Percentiles rank a stretch among this genome's conserved stretches.
These are phyloP conservation scores for Botrytis squamosa DNA, from an alignment of 2,329 filamentous ascomycete genomes.

Conservation along the genomic window DNA sequence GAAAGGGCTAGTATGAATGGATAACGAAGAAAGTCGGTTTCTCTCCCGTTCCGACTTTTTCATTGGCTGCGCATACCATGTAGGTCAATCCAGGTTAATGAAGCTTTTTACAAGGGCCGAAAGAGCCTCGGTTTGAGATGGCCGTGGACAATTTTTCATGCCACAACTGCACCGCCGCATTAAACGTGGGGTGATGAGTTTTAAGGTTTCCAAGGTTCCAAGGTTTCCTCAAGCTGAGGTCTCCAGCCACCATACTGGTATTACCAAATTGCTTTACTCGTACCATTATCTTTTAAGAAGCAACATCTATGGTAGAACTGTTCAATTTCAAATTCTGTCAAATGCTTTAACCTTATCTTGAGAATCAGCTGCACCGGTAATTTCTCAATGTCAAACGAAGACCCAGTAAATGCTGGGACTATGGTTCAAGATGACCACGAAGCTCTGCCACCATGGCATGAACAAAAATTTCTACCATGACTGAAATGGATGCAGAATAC, in stretches of 20 bases:
- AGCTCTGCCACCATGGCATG: not conserved
- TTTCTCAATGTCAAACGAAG: not conserved
- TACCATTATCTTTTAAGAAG: not conserved
- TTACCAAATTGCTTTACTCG: not conserved
- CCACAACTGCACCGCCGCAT: not conserved
- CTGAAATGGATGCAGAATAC: not conserved
- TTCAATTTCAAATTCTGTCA: not conserved
- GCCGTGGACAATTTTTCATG: not conserved
- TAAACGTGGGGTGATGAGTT: not conserved
- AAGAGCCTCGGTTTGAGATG: not conserved
- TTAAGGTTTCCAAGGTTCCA: no score
- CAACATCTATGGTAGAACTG: not conserved
- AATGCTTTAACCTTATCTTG: not conserved
- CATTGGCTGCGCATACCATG: not conserved
- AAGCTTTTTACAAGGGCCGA: not conserved
- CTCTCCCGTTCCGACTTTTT: not conserved
- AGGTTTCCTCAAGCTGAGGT: not conserved
- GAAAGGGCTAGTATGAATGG: not conserved
- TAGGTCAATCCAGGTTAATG: not conserved
- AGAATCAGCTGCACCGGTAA: not conserved
- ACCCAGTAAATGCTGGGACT: not conserved
- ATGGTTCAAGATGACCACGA: not conserved
- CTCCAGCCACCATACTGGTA: not conserved
- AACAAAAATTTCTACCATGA: not conserved
- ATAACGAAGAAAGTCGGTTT: not conserved